These are phyloP conservation scores for Diaporthe eres DNA, from an alignment of 2,329 filamentous ascomycete species.

Conservation along the genomic window DNA sequence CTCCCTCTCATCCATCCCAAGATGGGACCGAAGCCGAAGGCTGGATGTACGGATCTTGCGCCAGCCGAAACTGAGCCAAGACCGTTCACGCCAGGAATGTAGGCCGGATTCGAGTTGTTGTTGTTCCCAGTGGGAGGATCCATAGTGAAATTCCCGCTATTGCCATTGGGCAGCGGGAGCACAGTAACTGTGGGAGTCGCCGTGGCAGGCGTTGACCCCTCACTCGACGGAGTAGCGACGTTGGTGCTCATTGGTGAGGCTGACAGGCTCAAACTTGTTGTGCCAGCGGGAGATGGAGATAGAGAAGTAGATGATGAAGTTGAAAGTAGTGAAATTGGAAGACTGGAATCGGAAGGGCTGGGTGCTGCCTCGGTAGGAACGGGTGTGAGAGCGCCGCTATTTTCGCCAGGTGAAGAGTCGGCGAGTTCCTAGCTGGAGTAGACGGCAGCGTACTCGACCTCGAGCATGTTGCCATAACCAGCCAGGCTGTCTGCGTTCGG, in stretches of 20 bases:
- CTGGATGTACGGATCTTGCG: background rate
- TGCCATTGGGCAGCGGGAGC: conserved; percentile 25
- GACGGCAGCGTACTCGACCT: conserved; percentile 49
- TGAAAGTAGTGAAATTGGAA: conserved; percentile 4
- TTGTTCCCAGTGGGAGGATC: conserved; percentile 19
- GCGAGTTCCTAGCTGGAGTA: conserved; percentile 43
- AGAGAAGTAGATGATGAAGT: conserved; percentile 14
- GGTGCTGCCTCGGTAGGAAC: conserved; percentile 7
- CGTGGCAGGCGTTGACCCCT: conserved; percentile 36
- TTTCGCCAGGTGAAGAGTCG: conserved; percentile 24
- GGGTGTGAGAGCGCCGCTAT: conserved; percentile 2
- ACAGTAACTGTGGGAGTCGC: conserved; percentile 34
- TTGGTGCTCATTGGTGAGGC: conserved; percentile 33
- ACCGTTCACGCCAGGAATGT: conserved; percentile 28
- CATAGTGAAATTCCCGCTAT: conserved; percentile 29
- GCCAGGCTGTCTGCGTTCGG: conserved; percentile 55
- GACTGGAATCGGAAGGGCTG: conserved; percentile 17
- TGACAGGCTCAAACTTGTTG: conserved; percentile 19
- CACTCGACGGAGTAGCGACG: conserved; percentile 37
- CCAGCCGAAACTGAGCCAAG: conserved; percentile 30
- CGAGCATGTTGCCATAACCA: conserved; percentile 48
- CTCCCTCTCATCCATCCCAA: conserved; percentile 11
- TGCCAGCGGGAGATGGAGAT: conserved; percentile 15
- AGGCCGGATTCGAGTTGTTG: conserved; percentile 1
- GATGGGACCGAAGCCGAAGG: conserved; percentile 28